A percentile compares a stretch with the other conserved stretches of the same genome.
Evolutionary conservation across 2,329 filamentous ascomycete genomes (phyloP).

Genomic region (Emergomyces orientalis): DNA sequence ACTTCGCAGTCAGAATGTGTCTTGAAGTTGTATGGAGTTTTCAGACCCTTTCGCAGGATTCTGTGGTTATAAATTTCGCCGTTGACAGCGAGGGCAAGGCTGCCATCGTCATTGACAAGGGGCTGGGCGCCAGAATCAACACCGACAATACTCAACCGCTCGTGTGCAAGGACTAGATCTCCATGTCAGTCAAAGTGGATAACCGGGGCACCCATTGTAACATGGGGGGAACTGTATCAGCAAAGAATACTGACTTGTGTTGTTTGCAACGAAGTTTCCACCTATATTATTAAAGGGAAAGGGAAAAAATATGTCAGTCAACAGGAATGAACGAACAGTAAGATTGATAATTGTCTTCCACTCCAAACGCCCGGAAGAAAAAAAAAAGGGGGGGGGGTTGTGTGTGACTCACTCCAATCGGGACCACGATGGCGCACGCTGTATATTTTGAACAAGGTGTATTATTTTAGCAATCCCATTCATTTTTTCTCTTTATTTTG

Average conservation of each 20-base stretch:
- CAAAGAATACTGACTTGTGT: constrained; percentile 62
- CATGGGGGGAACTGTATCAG: neutral
- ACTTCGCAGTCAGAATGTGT: constrained; percentile 98
- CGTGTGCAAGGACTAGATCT: constrained; percentile 75
- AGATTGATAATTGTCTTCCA: neutral
- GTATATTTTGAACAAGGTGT: constrained; percentile 14
- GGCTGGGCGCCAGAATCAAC: constrained; percentile 95
- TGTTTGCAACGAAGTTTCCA: constrained; percentile 79
- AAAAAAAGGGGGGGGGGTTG: neutral
- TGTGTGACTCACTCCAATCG: constrained; percentile 77
- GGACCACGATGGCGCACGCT: constrained; percentile 93
- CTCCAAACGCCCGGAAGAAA: neutral
- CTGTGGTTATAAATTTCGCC: constrained; percentile 99
- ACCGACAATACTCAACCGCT: constrained; percentile 94
- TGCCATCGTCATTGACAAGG: constrained; percentile 81
- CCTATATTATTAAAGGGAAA: constrained; percentile 42
- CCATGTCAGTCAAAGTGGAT: constrained; percentile 18
- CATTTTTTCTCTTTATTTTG: neutral
- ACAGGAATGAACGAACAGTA: neutral
- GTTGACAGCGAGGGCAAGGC: constrained; percentile 89
- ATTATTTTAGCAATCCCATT: constrained; percentile 4
- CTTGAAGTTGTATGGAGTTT: constrained; percentile 88
- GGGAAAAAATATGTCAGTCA: neutral
- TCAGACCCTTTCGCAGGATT: constrained; percentile 77
- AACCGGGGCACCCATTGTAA: too few relatives aligned